Base-by-base conservation (phyloP, 179 eudicot genomes). In the Nepenthes alata region DNA sequence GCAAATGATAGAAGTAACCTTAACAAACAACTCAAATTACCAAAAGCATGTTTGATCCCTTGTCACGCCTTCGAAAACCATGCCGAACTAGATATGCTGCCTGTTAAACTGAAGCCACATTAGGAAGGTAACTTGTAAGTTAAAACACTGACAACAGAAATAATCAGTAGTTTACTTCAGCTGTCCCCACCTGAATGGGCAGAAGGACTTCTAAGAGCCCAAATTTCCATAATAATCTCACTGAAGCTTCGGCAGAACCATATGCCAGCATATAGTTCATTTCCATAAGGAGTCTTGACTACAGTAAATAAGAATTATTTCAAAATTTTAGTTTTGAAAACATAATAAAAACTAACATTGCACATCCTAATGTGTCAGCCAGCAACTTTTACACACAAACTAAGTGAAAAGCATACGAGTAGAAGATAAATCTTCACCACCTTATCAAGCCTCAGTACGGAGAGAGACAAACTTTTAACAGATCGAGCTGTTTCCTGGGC, bases 181-280 rank as follows among this genome's bases (percentile, higher is more conserved):
- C 8, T 41, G 45, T 41, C 45, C 55, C 73, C 72, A 89, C 98
- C 82, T 91, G 98, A 75, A 80, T 70, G 54, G 98, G 98, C 53
- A 93, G 72, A 70, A 89, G 82, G 61, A 82, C 53, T 35, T 88
- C 96, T 56, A 82, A 62, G 45, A 82, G 76, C 35, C 82, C 83
- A 58, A 59, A 79, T 75, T 63, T 81, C 95, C 95, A 87, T 37
- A 87, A 65, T 66, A 87, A 78, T 65, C 95, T 70, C 69, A 87
- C 48, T 39, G 95, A 87, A 35, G 89, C 75, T 76, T 87, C 87
- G 35, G 89, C 95, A 45, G 95, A 87, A 61, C 95, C 95, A 72
- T 81, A 87, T 64, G 89, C 91, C 55, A 87, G 80, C 95, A 87
- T 85, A 64, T 85, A 87, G 72, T 87, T 85, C 85, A 85, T 79